phyloP scores from a whole-genome alignment of 2,329 filamentous ascomycete genomes.

The Hymenoscyphus fructigenus region DNA sequence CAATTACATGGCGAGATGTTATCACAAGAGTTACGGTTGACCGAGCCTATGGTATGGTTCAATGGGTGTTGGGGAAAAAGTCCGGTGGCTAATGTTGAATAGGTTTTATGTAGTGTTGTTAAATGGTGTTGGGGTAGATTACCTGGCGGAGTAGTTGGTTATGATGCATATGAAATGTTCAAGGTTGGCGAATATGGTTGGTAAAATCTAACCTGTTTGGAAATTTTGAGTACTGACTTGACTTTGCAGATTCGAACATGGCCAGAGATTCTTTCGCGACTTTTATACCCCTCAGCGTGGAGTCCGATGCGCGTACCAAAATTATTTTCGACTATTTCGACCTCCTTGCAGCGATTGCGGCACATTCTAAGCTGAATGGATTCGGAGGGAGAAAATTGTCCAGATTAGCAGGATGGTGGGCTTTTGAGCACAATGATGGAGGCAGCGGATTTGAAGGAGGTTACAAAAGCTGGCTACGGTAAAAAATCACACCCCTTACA shows the following conservation, averaged over 20 bases:
- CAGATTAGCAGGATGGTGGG: conserved; percentile 96
- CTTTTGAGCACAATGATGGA: conserved; percentile 85
- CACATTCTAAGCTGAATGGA: conserved; percentile 90
- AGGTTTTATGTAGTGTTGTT: conserved; percentile 90
- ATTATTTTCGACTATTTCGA: conserved; percentile 98
- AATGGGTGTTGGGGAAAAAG: conserved; percentile 12
- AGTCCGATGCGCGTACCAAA: conserved; percentile 77
- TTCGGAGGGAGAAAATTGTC: conserved; percentile 92
- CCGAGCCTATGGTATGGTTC: conserved; percentile 80
- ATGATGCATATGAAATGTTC: conserved; percentile 97
- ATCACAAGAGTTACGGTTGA: conserved; percentile 83
- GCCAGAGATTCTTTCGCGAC: conserved; percentile 93
- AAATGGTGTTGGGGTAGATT: conserved; percentile 99
- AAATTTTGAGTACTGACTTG: conserved; percentile 13
- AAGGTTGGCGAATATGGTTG: conserved; percentile 88
- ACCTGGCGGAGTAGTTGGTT: conserved; percentile 86
- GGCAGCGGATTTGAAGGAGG: conserved; percentile 92
- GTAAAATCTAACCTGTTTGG: conserved; percentile 20
- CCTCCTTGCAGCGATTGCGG: conserved; percentile 83
- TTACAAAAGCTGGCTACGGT: conserved; percentile 85
- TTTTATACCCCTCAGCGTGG: conserved; percentile 91
- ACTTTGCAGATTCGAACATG: conserved; percentile 74
- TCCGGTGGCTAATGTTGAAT: conserved; percentile 29
- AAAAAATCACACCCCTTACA: conserved; percentile 37
- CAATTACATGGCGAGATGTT: conserved; percentile 69